Conservation (phyloP, 164 flowering plant genomes). For the Chimonanthus praecox region DNA sequence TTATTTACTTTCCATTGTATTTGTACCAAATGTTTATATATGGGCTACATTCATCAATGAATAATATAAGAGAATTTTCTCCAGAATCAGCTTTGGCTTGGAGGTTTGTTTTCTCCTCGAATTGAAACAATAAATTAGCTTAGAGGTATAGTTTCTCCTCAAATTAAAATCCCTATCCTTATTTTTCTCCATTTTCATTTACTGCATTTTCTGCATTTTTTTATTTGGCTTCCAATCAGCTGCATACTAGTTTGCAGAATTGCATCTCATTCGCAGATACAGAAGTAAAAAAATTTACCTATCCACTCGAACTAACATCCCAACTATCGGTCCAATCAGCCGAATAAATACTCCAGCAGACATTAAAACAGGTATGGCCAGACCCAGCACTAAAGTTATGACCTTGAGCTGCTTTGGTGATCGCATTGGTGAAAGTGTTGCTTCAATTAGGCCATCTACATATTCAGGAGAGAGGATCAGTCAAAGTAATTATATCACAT, state of each 20-base stretch:
- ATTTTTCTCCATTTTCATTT: no score
- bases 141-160: no score
- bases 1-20: no score
- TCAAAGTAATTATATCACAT: not conserved
- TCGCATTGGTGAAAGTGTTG: slow-evolving; percentile 73
- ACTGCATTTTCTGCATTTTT: no score
- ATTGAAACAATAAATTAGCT: no score
- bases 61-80: no score
- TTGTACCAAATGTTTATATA: no score
- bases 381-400: slow-evolving; percentile 61
- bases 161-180: no score
- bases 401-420: slow-evolving; percentile 81
- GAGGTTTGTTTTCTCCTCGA: no score
- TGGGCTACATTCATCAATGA: no score
- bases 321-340: slow-evolving; percentile 47
- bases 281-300: slow-evolving; percentile 37
- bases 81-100: no score
- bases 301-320: slow-evolving; percentile 61
- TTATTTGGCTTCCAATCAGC: not conserved
- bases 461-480: slow-evolving; percentile 16
- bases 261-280: no score
- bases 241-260: not conserved
- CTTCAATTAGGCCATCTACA: slow-evolving; percentile 95
- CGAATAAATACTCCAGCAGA: slow-evolving; percentile 68
- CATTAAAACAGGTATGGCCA: slow-evolving; percentile 53